phyloP scores from a whole-genome alignment of 441 rosid genomes.

The Pelargonium cotyledonis region DNA sequence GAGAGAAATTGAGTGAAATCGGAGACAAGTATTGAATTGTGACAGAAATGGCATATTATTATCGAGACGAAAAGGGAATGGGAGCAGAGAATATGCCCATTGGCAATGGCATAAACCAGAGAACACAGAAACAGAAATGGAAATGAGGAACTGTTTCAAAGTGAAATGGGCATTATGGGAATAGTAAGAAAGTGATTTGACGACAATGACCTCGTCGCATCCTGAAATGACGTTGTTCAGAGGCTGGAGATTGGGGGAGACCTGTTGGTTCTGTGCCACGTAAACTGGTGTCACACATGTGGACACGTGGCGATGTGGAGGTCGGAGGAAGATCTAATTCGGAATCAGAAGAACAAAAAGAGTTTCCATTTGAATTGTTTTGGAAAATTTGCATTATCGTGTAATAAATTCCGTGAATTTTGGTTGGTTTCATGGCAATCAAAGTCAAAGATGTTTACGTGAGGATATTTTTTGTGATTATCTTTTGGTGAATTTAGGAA shows the following conservation, averaged over 20 bases:
- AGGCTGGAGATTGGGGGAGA: slow-evolving; percentile 1
- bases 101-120: slow-evolving; percentile 9
- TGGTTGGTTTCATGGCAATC: no score
- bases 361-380: no score
- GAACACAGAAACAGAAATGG: not conserved
- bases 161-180: slow-evolving; percentile 26
- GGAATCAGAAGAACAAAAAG: no score
- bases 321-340: no score
- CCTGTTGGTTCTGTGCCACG: not conserved
- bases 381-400: not conserved
- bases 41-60: not conserved
- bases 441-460: no score
- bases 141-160: not conserved
- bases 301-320: not conserved
- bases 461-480: no score
- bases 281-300: not conserved
- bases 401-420: no score
- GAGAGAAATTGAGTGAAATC: not conserved
- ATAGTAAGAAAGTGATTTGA: slow-evolving; percentile 6
- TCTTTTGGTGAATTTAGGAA: no score
- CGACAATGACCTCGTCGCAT: slow-evolving; percentile 27
- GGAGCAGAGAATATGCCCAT: slow-evolving; percentile 40
- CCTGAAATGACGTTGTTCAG: slow-evolving; percentile 16
- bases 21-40: not conserved
- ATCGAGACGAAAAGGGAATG: slow-evolving; percentile 15